Conservation (phyloP, 1,139 yeast genomes). For the Kodamaea anthophila region DNA sequence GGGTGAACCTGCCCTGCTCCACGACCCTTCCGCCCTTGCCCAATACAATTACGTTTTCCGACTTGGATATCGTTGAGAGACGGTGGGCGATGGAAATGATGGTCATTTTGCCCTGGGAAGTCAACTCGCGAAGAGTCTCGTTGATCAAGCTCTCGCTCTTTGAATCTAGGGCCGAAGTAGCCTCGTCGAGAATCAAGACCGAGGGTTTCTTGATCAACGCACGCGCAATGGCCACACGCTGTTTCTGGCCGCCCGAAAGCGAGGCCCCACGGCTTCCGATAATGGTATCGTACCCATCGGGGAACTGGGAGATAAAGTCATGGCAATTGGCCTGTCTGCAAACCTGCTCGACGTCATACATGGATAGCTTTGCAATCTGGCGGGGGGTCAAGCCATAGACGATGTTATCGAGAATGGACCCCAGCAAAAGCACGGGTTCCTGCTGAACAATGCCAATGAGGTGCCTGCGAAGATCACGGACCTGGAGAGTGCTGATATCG, state of each 20-base stretch:
- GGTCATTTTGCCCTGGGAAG: constrained; percentile 58
- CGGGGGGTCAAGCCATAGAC: constrained; percentile 63
- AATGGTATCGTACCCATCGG: constrained; percentile 49
- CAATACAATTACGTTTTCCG: constrained; percentile 52
- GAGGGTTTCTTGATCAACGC: constrained; percentile 63
- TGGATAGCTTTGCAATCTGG: constrained; percentile 36
- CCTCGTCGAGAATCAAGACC: constrained; percentile 65
- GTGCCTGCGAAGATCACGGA: constrained; percentile 64
- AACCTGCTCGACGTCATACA: constrained; percentile 38
- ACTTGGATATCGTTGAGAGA: constrained; percentile 64
- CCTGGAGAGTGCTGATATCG: constrained; percentile 57
- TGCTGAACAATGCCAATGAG: constrained; percentile 81
- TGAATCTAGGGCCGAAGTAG: constrained; percentile 74
- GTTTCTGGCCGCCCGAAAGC: constrained; percentile 83
- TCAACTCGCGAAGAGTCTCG: constrained; percentile 50
- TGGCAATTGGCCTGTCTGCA: constrained; percentile 53
- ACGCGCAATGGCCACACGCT: constrained; percentile 82
- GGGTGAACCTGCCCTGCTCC: constrained; percentile 37
- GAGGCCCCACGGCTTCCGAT: constrained; percentile 55
- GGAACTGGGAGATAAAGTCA: constrained; percentile 42
- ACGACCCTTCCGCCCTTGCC: constrained; percentile 41
- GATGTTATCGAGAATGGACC: constrained; percentile 73
- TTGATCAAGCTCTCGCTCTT: constrained; percentile 66
- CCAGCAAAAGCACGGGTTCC: constrained; percentile 78
- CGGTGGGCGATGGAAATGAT: constrained; percentile 92